phyloP scores from a whole-genome alignment of 208 protist species.

The Endotrypanum monterogeii region DNA sequence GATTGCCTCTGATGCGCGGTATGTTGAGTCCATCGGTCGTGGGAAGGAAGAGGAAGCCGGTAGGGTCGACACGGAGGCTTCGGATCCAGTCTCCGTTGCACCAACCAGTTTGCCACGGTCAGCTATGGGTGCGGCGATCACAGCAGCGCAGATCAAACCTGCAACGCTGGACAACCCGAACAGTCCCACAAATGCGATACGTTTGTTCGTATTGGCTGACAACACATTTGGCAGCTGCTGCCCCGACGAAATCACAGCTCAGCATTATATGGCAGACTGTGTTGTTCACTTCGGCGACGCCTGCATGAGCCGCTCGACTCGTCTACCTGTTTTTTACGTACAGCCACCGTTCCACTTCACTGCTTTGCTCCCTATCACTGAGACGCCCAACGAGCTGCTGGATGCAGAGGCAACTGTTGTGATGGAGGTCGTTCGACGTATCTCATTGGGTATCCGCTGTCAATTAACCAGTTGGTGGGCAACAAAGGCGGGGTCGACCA shows the following conservation, averaged over 20 bases:
- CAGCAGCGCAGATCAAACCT: constrained; percentile 4
- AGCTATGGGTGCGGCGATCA: neutral
- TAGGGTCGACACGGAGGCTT: neutral
- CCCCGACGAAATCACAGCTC: constrained; percentile 90
- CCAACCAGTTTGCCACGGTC: neutral
- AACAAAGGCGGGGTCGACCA: neutral
- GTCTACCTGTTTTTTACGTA: constrained; percentile 83
- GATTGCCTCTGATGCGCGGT: constrained; percentile 40
- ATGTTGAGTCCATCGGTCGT: constrained; percentile 16
- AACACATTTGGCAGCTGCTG: constrained; percentile 93
- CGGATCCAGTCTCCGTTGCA: neutral
- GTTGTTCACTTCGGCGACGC: constrained; percentile 92
- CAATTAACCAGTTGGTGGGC: constrained; percentile 12
- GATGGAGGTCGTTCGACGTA: constrained; percentile 27
- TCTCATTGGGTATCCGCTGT: constrained; percentile 14
- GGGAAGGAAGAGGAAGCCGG: neutral
- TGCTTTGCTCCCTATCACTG: neutral
- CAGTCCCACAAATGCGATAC: constrained; percentile 32
- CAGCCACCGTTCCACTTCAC: constrained; percentile 54
- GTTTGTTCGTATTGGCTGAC: constrained; percentile 87
- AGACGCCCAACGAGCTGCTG: neutral
- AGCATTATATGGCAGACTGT: constrained; percentile 82
- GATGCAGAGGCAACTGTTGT: constrained; percentile 19
- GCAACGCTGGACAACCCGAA: constrained; percentile 42
- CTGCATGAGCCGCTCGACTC: constrained; percentile 83